Conservation (phyloP, 2,329 filamentous ascomycete genomes). For the Neurospora sp. region DNA sequence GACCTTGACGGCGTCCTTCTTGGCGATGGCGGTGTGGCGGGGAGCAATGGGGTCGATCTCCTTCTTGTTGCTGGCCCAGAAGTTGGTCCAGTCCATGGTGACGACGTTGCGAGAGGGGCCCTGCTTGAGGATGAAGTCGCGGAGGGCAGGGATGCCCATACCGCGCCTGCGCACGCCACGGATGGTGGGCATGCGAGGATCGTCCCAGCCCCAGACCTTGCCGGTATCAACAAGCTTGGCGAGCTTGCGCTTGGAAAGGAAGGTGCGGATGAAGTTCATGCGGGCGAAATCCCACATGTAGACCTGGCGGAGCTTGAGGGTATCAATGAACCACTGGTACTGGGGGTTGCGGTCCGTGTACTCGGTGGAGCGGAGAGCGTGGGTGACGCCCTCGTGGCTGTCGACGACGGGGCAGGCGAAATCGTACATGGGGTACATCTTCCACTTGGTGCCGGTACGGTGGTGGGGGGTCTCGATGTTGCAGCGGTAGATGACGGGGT, state of each 20-base stretch:
- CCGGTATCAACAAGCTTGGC: constrained; percentile 71
- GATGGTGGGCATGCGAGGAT: constrained; percentile 77
- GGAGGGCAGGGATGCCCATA: constrained; percentile 67
- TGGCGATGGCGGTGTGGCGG: constrained; percentile 62
- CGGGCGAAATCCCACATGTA: constrained; percentile 80
- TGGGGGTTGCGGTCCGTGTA: constrained; percentile 81
- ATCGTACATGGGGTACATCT: constrained; percentile 82
- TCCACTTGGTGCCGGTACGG: constrained; percentile 70
- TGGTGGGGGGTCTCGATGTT: constrained; percentile 61
- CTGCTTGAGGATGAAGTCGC: constrained; percentile 77
- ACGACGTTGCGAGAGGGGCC: constrained; percentile 77
- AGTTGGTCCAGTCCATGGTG: constrained; percentile 71
- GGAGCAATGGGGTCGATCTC: constrained; percentile 69
- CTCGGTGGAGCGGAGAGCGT: constrained; percentile 74
- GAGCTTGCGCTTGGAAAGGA: constrained; percentile 78
- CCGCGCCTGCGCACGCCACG: constrained; percentile 69
- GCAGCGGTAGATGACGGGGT: constrained; percentile 96
- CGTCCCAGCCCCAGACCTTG: constrained; percentile 75
- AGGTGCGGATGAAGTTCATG: constrained; percentile 75
- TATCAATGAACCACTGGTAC: constrained; percentile 77
- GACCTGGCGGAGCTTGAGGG: constrained; percentile 62
- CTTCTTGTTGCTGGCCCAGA: constrained; percentile 70
- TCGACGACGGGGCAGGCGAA: constrained; percentile 78
- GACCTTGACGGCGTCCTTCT: constrained; percentile 62
- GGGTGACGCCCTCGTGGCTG: constrained; percentile 70